Evolutionary conservation across 345 rosid species (phyloP).

Genomic region (Populus alba): DNA sequence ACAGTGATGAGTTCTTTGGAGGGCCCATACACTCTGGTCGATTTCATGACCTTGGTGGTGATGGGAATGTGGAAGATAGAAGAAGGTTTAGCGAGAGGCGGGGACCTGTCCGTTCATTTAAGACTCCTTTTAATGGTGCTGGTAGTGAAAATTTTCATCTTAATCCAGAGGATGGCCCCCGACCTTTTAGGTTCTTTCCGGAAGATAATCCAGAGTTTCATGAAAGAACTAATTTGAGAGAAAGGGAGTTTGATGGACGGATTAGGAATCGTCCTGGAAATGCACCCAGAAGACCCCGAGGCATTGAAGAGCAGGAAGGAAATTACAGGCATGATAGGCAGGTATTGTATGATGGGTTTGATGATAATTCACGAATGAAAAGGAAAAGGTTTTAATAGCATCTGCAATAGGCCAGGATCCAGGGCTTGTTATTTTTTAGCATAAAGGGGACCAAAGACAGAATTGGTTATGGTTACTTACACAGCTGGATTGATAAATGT

Average conservation of each 20-base stretch:
- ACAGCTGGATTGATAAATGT: constrained; percentile 1
- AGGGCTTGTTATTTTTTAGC: constrained; percentile 8
- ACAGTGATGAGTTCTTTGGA: constrained; percentile 49
- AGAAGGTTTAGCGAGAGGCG: constrained; percentile 66
- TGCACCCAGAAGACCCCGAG: constrained; percentile 52
- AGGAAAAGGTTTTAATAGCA: constrained; percentile 57
- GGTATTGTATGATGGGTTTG: constrained; percentile 51
- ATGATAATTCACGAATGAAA: constrained; percentile 47
- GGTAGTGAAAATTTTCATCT: constrained; percentile 44
- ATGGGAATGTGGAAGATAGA: constrained; percentile 57
- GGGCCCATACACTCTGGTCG: constrained; percentile 56
- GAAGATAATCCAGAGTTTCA: constrained; percentile 43
- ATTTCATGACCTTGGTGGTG: constrained; percentile 57
- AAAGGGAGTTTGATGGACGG: constrained; percentile 56
- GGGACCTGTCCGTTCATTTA: constrained; percentile 59
- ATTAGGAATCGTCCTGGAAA: constrained; percentile 51
- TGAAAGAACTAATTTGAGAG: constrained; percentile 55
- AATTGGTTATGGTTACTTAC: background rate
- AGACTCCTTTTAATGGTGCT: constrained; percentile 49
- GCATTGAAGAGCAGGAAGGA: constrained; percentile 60
- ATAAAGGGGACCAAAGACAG: constrained; percentile 2
- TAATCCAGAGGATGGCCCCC: constrained; percentile 50
- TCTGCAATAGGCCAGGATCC: constrained; percentile 20
- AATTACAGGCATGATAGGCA: constrained; percentile 52
- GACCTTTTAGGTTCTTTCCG: constrained; percentile 48